Percentiles rank a stretch among this genome's conserved stretches.
Conservation (phyloP, 2,329 filamentous ascomycete genomes). For the Sarocladium brachiariae region DNA sequence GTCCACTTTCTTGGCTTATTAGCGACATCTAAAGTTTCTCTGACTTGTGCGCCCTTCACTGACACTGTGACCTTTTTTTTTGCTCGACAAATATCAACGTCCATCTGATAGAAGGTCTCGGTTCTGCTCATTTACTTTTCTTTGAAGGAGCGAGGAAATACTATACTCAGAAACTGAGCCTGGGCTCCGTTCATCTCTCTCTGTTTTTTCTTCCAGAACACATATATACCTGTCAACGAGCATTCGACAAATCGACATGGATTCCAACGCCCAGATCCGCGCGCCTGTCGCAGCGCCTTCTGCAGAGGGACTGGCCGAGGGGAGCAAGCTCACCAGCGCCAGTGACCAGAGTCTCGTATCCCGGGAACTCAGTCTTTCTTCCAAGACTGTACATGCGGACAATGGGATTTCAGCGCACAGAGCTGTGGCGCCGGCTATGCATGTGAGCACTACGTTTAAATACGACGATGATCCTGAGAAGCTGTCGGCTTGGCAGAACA, state of each 20-base stretch:
- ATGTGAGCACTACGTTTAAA: slow-evolving; percentile 86
- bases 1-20: neutral
- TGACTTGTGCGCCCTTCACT: neutral
- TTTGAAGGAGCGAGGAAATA: neutral
- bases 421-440: slow-evolving; percentile 82
- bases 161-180: too few relatives aligned
- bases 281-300: neutral
- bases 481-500: slow-evolving; percentile 46
- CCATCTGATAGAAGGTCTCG: too few relatives aligned
- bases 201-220: too few relatives aligned
- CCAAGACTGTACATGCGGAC: slow-evolving; percentile 75
- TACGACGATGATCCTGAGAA: slow-evolving; percentile 66
- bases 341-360: slow-evolving; percentile 11
- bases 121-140: neutral
- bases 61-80: neutral
- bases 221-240: too few relatives aligned
- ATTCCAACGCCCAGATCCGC: neutral
- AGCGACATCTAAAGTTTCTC: neutral
- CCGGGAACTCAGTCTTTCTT: slow-evolving; percentile 40
- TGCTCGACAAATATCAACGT: too few relatives aligned
- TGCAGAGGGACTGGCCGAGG: neutral
- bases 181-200: too few relatives aligned
- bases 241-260: neutral
- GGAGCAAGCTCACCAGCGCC: neutral
- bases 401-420: slow-evolving; percentile 65